Conservation (phyloP, 1,139 yeast species). For the Hyphopichia fennica region DNA sequence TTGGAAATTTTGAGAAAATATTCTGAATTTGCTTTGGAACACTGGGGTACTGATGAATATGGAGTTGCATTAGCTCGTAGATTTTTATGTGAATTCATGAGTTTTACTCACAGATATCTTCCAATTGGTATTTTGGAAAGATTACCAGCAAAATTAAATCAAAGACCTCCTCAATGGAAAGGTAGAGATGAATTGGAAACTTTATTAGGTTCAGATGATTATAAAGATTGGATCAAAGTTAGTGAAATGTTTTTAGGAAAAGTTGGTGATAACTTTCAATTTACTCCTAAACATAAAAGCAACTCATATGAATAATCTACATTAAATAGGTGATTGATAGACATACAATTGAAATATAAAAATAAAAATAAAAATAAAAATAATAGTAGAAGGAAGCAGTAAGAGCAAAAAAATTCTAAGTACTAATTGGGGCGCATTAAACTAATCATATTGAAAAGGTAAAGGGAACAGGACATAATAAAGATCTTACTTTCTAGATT, state of each 20-base stretch:
- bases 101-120: constrained; percentile 90
- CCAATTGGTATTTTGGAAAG: constrained; percentile 92
- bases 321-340: background rate
- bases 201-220: constrained; percentile 78
- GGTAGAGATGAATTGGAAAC: constrained; percentile 97
- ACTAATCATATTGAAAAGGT: background rate
- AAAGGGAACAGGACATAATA: background rate
- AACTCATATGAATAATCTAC: constrained; percentile 55
- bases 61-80: constrained; percentile 89
- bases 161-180: constrained; percentile 90
- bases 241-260: constrained; percentile 96
- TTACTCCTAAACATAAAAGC: constrained; percentile 93
- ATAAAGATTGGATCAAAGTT: constrained; percentile 92
- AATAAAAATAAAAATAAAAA: background rate
- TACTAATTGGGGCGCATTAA: no score
- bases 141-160: constrained; percentile 85
- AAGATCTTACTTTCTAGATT: background rate
- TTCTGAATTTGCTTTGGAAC: constrained; percentile 82
- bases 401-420: background rate
- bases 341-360: background rate
- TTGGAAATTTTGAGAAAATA: constrained; percentile 69
- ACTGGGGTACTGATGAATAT: constrained; percentile 97
- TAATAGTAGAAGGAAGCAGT: no score
- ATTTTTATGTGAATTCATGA: constrained; percentile 89
- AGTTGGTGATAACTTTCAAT: constrained; percentile 70